Evolutionary conservation across 371 early-diverging fungal species (phyloP).

Genomic region (Funneliformis caledonium): DNA sequence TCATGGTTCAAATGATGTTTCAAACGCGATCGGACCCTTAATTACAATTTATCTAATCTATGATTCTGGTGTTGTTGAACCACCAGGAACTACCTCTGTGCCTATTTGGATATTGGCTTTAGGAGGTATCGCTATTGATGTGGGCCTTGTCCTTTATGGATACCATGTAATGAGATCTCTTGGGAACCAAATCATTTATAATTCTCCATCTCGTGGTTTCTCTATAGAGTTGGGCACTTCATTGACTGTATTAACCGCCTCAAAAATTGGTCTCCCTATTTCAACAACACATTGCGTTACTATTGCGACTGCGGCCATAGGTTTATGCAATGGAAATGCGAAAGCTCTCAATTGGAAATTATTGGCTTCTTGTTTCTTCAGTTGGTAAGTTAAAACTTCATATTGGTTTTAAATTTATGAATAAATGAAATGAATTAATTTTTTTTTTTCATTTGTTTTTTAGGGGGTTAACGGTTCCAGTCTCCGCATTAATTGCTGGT

Average conservation of each 20-base stretch:
- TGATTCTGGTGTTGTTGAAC: constrained; percentile 60
- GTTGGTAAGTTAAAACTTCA: constrained; percentile 69
- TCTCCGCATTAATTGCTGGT: no score
- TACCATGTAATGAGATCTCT: constrained; percentile 77
- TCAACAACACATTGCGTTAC: constrained; percentile 90
- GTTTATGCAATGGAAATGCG: constrained; percentile 77
- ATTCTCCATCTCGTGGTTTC: constrained; percentile 87
- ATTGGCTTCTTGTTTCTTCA: constrained; percentile 68
- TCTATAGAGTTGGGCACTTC: constrained; percentile 83
- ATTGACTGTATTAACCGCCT: constrained; percentile 83
- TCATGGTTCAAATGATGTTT: constrained; percentile 90
- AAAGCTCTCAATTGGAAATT: constrained; percentile 85
- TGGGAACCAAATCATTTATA: constrained; percentile 87
- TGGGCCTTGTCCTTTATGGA: constrained; percentile 78
- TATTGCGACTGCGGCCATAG: constrained; percentile 83
- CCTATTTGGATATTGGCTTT: constrained; percentile 75
- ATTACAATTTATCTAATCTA: constrained; percentile 72
- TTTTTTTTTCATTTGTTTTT: no score
- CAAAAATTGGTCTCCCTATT: constrained; percentile 80
- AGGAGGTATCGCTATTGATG: constrained; percentile 79
- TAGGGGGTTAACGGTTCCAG: no score
- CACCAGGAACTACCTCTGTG: constrained; percentile 59
- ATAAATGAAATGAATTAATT: no score
- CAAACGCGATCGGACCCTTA: constrained; percentile 89
- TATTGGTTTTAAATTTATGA: no score